Evolutionary conservation across 305 asterid species (phyloP), one percentile per base, ranked within the genome.

Genomic region (Rubia balearica): DNA sequence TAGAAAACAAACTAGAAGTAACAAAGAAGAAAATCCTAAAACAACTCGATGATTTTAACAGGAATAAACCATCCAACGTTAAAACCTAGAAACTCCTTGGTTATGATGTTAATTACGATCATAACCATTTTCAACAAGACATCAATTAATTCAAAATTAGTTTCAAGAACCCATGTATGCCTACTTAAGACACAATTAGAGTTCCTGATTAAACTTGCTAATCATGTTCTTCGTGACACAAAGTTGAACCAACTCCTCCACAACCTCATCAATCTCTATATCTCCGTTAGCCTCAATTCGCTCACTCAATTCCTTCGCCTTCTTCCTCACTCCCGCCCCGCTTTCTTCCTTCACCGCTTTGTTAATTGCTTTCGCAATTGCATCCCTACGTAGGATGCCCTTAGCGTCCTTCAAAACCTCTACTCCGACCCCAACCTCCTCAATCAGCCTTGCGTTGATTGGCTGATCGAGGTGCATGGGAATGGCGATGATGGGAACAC

Each of bases 381-480:
- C 68, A 36, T 46, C 77, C 73, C 74, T 71, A 3, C 65, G 43
- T 1, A 81, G 77, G 46, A 2, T 13, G 13, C 84, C 84, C 0
- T 6, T 12, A 0, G 21, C 11, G 3, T 75, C 74, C 71, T 78
- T 83, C 75, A 67, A 71, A 42, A 81, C 88, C 80, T 83, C 90
- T 21, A 74, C 41, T 0, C 86, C 88, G 0, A 78, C 77, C 0
- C 88, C 84, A 9, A 80, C 67, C 0, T 75, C 80, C 22, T 48
- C 83, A 2, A 80, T 71, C 3, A 84, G 46, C 71, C 84, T 76
- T 17, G 87, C 84, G 69, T 80, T 83, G 7, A 83, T 49, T 0
- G 90, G 90, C 43, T 86, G 90, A 49, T 86, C 88, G 8, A 86
- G 80, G 59, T 81, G 83, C 88, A 84, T 84, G 11, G 90, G 90